phyloP scores from a whole-genome alignment of 2,329 filamentous ascomycete species.

The Cordyceps tenuipes region DNA sequence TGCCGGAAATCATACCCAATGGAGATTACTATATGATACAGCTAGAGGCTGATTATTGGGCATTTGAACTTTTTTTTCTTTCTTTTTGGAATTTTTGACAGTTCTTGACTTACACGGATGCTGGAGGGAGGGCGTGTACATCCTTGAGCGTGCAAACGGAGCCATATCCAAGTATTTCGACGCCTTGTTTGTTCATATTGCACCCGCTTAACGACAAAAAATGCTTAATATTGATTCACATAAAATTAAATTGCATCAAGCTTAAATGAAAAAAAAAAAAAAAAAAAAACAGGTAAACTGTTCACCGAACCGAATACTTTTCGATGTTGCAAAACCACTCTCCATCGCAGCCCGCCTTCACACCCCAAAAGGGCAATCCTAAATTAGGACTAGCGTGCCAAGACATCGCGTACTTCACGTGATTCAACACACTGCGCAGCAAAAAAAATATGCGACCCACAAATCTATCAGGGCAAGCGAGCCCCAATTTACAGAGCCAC shows the following conservation, averaged over 20 bases:
- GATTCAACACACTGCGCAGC: neutral
- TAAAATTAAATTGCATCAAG: no score
- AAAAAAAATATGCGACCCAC: conserved; percentile 9
- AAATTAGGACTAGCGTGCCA: neutral
- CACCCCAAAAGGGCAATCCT: neutral
- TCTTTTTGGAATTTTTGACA: neutral
- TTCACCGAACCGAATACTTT: neutral
- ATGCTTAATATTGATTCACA: no score
- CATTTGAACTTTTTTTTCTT: neutral
- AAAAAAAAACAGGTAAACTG: no score
- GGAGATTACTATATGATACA: no score
- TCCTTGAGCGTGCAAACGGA: neutral
- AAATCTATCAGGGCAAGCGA: conserved; percentile 26
- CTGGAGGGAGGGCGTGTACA: no score
- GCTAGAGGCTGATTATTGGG: neutral
- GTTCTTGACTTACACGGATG: neutral
- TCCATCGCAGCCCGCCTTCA: neutral
- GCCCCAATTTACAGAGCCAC: conserved; percentile 33
- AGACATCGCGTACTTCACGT: conserved; percentile 1
- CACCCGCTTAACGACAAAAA: no score
- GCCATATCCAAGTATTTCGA: neutral
- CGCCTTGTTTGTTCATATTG: neutral
- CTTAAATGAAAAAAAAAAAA: no score
- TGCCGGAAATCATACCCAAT: no score
- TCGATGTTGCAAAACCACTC: neutral